Percentiles rank a stretch among this genome's conserved stretches.
Evolutionary conservation across 140 eudicot genomes (phyloP).

Genomic region (Artemisia princeps): DNA sequence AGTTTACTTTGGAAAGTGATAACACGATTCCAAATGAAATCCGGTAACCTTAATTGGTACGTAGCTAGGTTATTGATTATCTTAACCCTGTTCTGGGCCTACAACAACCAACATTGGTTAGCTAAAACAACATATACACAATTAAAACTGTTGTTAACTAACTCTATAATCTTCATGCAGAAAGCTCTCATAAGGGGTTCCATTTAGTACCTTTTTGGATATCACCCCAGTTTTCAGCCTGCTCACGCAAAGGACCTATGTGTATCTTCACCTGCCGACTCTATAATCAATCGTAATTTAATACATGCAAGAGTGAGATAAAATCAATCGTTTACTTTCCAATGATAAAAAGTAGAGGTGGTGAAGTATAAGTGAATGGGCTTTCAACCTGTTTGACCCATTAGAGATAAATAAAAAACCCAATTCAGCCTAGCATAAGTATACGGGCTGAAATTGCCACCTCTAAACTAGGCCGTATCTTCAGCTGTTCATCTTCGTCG

Average conservation of each 20-base stretch:
- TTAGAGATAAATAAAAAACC: not conserved
- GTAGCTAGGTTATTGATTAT: too few species aligned
- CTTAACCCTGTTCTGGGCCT: too few species aligned
- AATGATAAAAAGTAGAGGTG: not conserved
- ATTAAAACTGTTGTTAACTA: slow-evolving; percentile 20
- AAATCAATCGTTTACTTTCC: not conserved
- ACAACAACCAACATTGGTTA: slow-evolving; percentile 23
- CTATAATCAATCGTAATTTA: slow-evolving; percentile 40
- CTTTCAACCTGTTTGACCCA: not conserved
- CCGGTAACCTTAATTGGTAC: too few species aligned
- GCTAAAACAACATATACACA: slow-evolving; percentile 34
- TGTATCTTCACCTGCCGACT: slow-evolving; percentile 92
- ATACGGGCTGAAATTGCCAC: too few species aligned
- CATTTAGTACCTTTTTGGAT: slow-evolving; percentile 49
- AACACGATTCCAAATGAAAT: too few species aligned
- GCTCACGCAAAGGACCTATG: slow-evolving; percentile 59
- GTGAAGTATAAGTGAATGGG: not conserved
- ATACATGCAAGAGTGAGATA: slow-evolving; percentile 24
- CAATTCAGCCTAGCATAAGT: too few species aligned
- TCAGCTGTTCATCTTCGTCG: too few species aligned
- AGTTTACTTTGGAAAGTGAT: too few species aligned
- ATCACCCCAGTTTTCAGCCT: slow-evolving; percentile 76
- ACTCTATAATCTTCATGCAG: slow-evolving; percentile 51
- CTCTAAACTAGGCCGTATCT: not conserved
- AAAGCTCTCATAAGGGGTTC: slow-evolving; percentile 62